Evolutionary conservation across 805 yeast genomes (phyloP).

Genomic region (Teunomyces cretensis): DNA sequence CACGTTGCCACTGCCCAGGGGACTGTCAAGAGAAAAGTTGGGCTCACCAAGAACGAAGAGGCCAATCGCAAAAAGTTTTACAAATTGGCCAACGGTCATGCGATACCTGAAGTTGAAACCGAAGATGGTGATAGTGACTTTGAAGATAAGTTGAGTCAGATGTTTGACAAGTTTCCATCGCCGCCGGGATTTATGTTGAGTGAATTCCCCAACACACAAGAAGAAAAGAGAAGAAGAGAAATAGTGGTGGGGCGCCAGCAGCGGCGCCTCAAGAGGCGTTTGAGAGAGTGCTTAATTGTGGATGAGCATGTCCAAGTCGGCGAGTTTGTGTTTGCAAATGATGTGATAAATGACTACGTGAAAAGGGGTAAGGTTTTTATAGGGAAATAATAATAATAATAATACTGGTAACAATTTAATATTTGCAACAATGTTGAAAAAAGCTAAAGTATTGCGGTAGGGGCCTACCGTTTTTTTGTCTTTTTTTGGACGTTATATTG

Average conservation of each 20-base stretch:
- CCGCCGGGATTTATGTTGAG: constrained; percentile 43
- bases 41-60: constrained; percentile 16
- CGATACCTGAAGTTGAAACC: constrained; percentile 1
- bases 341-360: constrained; percentile 31
- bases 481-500: no score
- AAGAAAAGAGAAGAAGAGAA: constrained; percentile 19
- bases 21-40: constrained; percentile 12
- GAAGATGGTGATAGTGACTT: neutral
- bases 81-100: constrained; percentile 4
- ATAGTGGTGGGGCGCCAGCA: constrained; percentile 21
- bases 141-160: constrained; percentile 27
- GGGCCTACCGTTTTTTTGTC: neutral
- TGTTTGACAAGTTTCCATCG: constrained; percentile 36
- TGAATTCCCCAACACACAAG: constrained; percentile 38
- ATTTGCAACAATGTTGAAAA: neutral
- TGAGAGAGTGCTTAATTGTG: constrained; percentile 22
- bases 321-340: constrained; percentile 32
- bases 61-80: constrained; percentile 14
- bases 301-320: constrained; percentile 19
- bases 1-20: constrained; percentile 9
- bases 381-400: neutral
- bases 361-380: constrained; percentile 3
- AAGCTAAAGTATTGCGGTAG: neutral
- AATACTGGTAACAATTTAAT: neutral
- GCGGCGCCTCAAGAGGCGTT: constrained; percentile 27